These are phyloP conservation scores for Nissolia schottii DNA, from an alignment of 306 rosid genomes.

Conservation along the genomic window DNA sequence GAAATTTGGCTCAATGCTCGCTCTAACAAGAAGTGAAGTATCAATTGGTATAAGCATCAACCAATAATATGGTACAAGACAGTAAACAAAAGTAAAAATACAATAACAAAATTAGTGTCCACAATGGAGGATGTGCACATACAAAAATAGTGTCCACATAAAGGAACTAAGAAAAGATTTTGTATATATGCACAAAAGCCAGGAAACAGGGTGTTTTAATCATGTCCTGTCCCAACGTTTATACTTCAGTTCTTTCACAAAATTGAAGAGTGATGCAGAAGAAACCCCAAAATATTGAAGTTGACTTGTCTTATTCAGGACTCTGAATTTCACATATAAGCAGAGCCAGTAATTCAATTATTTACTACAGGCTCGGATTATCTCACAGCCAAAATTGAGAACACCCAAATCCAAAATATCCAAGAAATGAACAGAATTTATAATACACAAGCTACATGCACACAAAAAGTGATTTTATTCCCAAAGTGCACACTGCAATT, in stretches of 20 bases:
- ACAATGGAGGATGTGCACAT: background rate
- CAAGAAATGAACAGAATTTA: background rate
- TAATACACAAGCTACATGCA: background rate
- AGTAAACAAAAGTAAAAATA: background rate
- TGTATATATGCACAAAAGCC: background rate
- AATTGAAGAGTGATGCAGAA: background rate
- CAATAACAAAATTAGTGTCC: background rate
- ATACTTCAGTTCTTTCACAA: background rate
- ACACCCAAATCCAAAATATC: background rate
- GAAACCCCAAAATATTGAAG: background rate
- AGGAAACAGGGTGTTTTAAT: background rate
- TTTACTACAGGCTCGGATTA: background rate
- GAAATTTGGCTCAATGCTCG: conserved; percentile 97
- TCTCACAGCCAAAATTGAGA: background rate
- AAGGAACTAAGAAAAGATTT: background rate
- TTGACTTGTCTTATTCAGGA: background rate
- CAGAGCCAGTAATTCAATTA: background rate
- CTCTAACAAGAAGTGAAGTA: conserved; percentile 47
- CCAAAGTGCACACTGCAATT: background rate
- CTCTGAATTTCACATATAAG: background rate
- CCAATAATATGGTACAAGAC: background rate
- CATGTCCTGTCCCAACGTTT: background rate
- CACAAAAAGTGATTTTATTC: background rate
- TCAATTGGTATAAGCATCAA: background rate
- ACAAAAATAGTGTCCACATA: too few relatives aligned